A percentile compares a stretch with the other conserved stretches of the same genome.
These are phyloP conservation scores for Metschnikowia continentalis DNA, from an alignment of 805 yeast species.

Conservation along the genomic window DNA sequence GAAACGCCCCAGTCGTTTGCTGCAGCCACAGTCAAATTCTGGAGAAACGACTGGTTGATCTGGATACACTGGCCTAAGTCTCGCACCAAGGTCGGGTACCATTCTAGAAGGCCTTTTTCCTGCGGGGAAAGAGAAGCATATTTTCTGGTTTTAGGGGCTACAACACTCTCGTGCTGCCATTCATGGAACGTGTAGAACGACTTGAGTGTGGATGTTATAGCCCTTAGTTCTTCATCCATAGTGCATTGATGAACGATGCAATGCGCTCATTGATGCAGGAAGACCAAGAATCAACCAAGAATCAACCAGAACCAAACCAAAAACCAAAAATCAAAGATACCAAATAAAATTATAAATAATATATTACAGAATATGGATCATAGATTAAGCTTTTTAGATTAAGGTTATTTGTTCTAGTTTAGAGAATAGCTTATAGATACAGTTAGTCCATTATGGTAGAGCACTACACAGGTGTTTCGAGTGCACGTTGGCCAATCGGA, in stretches of 20 bases:
- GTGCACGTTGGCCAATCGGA: too few species aligned
- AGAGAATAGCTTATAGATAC: too few species aligned
- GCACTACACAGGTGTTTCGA: too few species aligned
- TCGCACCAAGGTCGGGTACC: constrained; percentile 44
- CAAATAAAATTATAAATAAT: too few species aligned
- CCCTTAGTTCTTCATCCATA: constrained; percentile 30
- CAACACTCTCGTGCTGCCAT: constrained; percentile 30
- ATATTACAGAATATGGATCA: too few species aligned
- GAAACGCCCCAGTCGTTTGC: constrained; percentile 51
- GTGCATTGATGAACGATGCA: not conserved
- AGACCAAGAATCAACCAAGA: not conserved
- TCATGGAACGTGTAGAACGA: constrained; percentile 31
- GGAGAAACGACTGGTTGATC: constrained; percentile 43
- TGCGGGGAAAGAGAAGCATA: constrained; percentile 28
- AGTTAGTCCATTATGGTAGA: too few species aligned
- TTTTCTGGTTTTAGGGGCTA: constrained; percentile 30
- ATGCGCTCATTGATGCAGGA: not conserved
- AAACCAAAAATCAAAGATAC: too few species aligned
- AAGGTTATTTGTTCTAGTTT: too few species aligned
- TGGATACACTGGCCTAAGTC: constrained; percentile 41
- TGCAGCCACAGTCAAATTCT: constrained; percentile 38
- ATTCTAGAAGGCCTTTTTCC: constrained; percentile 45
- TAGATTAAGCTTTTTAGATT: too few species aligned
- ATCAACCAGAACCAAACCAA: not conserved
- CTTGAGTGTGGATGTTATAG: constrained; percentile 35